Evolutionary conservation across 2,329 filamentous ascomycete species (phyloP).

Genomic region (Aspergillus ruber): DNA sequence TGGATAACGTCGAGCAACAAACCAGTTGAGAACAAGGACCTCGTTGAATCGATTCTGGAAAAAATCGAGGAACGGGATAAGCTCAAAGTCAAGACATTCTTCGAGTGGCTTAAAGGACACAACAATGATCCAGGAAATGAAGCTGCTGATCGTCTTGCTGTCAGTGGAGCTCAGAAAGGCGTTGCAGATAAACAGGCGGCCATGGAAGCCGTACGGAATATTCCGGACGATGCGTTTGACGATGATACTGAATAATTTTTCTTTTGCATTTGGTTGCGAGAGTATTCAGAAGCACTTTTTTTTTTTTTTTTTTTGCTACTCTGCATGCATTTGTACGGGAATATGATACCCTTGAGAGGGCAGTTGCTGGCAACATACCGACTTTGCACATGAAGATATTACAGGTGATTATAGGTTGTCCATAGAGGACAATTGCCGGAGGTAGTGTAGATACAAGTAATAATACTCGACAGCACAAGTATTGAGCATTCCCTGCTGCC

Average conservation of each 20-base stretch:
- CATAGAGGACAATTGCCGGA: too few species aligned
- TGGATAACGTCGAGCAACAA: constrained; percentile 71
- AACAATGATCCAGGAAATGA: constrained; percentile 65
- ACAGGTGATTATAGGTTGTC: too few species aligned
- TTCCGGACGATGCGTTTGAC: constrained; percentile 21
- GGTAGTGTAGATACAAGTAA: too few species aligned
- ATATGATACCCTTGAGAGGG: too few species aligned
- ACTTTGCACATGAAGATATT: too few species aligned
- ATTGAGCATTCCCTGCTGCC: too few species aligned
- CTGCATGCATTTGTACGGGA: background rate
- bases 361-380: background rate
- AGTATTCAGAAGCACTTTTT: background rate
- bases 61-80: constrained; percentile 64
- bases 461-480: too few species aligned
- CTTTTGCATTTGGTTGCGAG: background rate
- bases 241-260: constrained; percentile 14
- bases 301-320: too few species aligned
- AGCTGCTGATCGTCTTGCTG: constrained; percentile 72
- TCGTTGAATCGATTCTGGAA: constrained; percentile 65
- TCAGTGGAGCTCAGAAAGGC: constrained; percentile 52
- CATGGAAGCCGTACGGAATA: constrained; percentile 15
- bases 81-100: constrained; percentile 57
- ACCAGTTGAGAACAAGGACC: constrained; percentile 77
- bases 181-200: constrained; percentile 23
- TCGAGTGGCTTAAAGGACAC: constrained; percentile 90